Evolutionary conservation across 495 filamentous ascomycete genomes (phyloP).

Genomic region (Penicillium waksmanii): DNA sequence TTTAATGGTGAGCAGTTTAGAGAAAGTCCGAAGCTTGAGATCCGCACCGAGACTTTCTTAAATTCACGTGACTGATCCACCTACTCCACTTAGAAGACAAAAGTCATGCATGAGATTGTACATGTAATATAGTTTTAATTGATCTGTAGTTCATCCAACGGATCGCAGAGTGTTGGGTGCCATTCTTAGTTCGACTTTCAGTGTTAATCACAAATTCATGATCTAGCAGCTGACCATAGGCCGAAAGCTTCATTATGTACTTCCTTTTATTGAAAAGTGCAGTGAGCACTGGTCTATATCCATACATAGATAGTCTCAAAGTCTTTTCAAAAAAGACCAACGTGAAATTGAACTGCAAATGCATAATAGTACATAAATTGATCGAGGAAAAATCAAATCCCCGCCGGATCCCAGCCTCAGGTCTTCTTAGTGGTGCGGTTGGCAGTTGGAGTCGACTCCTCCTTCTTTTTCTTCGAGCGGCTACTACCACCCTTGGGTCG

Average conservation of each 20-base stretch:
- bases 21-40: slow-evolving; percentile 11
- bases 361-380: slow-evolving; percentile 26
- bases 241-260: too few relatives aligned
- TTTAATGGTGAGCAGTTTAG: background rate
- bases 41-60: slow-evolving; percentile 24
- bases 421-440: slow-evolving; percentile 43
- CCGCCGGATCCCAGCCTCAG: slow-evolving; percentile 9
- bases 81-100: background rate
- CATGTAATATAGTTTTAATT: background rate
- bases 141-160: too few relatives aligned
- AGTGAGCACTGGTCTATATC: too few relatives aligned
- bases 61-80: slow-evolving; percentile 25
- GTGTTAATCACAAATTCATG: too few relatives aligned
- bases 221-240: too few relatives aligned
- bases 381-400: slow-evolving; percentile 3
- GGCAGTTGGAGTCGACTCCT: slow-evolving; percentile 40
- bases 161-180: too few relatives aligned
- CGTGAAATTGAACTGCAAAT: background rate
- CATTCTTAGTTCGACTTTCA: background rate
- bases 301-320: background rate
- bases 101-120: too few relatives aligned
- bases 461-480: slow-evolving; percentile 67
- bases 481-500: slow-evolving; percentile 68
- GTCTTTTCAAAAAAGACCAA: background rate
- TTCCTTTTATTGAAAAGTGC: too few relatives aligned